Evolutionary conservation across 345 rosid genomes (phyloP), one percentile per base, ranked within the genome.

Genomic region (Hevea brasiliensis): DNA sequence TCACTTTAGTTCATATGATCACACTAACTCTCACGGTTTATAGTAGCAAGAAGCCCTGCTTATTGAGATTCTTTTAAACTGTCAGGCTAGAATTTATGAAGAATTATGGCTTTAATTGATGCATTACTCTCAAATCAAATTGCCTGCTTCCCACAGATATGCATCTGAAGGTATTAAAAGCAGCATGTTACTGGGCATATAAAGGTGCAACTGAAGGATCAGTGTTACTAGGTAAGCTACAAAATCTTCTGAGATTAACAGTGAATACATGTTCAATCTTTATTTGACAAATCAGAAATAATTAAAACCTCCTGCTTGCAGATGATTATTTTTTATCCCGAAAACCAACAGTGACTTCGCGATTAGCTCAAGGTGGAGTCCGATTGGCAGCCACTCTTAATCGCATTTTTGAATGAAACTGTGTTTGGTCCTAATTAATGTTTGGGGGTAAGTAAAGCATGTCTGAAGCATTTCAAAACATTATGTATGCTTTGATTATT

Each of bases 161-260:
- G 97, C 98, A 80, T 77, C 93, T 4, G 98, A 90, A 86, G 83
- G 97, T 7, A 88, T 87, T 44, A 81, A n/a, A 84, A 79, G 91
- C 93, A 15, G 97, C 97, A 2, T 92, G 98, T 70, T 87, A 89
- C 27, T 89, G 95, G 97, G 94, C 98, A 8, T 92, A 94, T 59
- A 89, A 90, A 80, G 95, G 90, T 0, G 97, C 72, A 1, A 65
- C 57, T 15, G 84, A 90, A 56, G 97, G 85, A 51, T 83, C 89
- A 1, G 75, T 79, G 0, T 86, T 94, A 61, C 80, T 84, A 85
- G 98, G 94, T 90, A 68, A 21, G 77, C 24, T 57, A 21, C 2
- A 63, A 17, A 48, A 56, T 24, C 24, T 63, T 72, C 8, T 50
- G 8, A 56, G 10, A 57, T 13, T 20, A n/a, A n/a, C n/a, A n/a